These are phyloP conservation scores for Pichia sp. DNA, from an alignment of 1,139 yeast genomes.

Conservation along the genomic window DNA sequence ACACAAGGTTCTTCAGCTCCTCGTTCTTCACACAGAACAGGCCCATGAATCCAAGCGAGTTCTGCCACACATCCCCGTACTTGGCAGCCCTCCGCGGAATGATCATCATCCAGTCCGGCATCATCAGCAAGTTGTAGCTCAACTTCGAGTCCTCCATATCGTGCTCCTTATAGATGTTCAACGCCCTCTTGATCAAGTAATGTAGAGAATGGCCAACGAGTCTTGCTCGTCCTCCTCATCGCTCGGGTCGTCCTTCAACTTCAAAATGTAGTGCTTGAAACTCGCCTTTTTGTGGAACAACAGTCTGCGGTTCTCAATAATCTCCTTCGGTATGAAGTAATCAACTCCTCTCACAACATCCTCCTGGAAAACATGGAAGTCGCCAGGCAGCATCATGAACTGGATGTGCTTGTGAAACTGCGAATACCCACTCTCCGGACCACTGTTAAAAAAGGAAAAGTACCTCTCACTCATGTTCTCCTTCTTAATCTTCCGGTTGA, in stretches of 20 bases:
- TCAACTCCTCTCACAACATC: conserved; percentile 42
- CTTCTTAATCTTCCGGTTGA: conserved; percentile 33
- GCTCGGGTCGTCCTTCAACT: conserved; percentile 44
- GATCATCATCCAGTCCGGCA: conserved; percentile 75
- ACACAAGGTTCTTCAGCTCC: conserved; percentile 42
- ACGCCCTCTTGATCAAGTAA: conserved; percentile 66
- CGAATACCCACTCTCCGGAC: conserved; percentile 85
- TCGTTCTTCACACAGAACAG: conserved; percentile 69
- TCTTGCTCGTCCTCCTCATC: conserved; percentile 46
- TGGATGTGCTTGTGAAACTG: conserved; percentile 92
- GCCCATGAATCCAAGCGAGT: conserved; percentile 79
- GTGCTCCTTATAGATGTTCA: conserved; percentile 59
- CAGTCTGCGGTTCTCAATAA: conserved; percentile 46
- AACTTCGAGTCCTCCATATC: conserved; percentile 33
- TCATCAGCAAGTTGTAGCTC: conserved; percentile 78
- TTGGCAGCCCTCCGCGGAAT: conserved; percentile 65
- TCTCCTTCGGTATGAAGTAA: conserved; percentile 48
- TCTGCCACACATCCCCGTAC: conserved; percentile 49
- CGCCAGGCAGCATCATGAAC: conserved; percentile 64
- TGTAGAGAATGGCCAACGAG: conserved; percentile 57
- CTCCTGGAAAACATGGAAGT: conserved; percentile 60
- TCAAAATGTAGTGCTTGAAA: conserved; percentile 80
- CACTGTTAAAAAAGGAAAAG: conserved; percentile 86
- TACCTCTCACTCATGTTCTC: conserved; percentile 26
- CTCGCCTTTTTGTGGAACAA: conserved; percentile 56